A percentile compares a stretch with the other conserved stretches of the same genome.
Conservation (phyloP, 2,329 filamentous ascomycete genomes). For the Sporothrix dimorphospora region DNA sequence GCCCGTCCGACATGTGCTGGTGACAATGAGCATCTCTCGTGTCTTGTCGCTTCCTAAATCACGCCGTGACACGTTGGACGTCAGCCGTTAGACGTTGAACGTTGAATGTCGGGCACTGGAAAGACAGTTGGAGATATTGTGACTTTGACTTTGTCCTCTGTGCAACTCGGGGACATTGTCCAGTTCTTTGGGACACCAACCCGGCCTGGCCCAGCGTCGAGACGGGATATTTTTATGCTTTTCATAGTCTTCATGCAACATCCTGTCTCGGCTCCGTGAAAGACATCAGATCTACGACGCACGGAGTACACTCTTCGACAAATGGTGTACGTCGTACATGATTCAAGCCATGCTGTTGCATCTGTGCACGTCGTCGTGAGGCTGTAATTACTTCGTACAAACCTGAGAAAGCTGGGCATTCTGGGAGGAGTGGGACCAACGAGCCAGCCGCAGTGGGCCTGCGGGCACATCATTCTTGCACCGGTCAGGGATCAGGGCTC, state of each 20-base stretch:
- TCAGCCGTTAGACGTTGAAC: not conserved
- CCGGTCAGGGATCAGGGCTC: constrained; percentile 15
- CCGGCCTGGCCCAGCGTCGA: not conserved
- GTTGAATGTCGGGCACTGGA: not conserved
- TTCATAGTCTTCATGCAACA: not conserved
- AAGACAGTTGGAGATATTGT: not conserved
- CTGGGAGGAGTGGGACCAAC: not conserved
- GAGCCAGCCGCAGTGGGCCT: constrained; percentile 12
- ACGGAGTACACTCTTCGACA: no score
- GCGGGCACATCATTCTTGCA: constrained; percentile 5
- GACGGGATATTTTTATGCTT: not conserved
- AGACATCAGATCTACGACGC: no score
- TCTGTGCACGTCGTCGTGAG: not conserved
- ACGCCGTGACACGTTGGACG: not conserved
- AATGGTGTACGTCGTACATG: not conserved
- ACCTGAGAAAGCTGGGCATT: not conserved
- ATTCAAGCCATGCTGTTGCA: not conserved
- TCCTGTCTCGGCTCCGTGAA: not conserved
- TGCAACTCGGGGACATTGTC: not conserved
- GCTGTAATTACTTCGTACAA: no score
- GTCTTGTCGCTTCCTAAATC: constrained; percentile 6
- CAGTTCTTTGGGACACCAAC: not conserved
- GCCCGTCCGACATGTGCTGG: not conserved
- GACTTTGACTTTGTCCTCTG: not conserved
- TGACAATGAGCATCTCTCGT: not conserved